phyloP scores from a whole-genome alignment of 768 basidiomycete species.

The Suillus weaverae region DNA sequence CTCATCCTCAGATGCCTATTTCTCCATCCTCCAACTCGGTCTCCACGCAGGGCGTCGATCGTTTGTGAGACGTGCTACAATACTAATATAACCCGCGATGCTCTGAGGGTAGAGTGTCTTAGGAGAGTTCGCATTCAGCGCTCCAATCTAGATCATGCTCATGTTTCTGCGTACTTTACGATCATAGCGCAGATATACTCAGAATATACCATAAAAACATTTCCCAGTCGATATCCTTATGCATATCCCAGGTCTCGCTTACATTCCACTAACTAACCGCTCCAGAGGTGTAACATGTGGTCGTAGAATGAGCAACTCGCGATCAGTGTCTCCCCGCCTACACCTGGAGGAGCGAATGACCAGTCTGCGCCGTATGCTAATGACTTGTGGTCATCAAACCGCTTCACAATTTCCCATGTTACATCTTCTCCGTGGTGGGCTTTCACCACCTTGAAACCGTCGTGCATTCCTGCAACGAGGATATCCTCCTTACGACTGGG shows the following conservation, averaged over 20 bases:
- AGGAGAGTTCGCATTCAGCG: background rate
- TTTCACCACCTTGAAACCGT: slow-evolving; percentile 83
- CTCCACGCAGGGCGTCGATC: background rate
- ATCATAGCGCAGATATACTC: background rate
- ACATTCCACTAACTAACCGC: slow-evolving; percentile 41
- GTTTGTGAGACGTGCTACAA: background rate
- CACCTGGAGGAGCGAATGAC: slow-evolving; percentile 48
- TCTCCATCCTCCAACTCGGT: slow-evolving; percentile 3
- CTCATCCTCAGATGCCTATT: slow-evolving; percentile 12
- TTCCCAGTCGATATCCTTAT: background rate
- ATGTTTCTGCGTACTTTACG: background rate
- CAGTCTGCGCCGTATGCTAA: slow-evolving; percentile 94
- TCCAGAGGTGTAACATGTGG: slow-evolving; percentile 80
- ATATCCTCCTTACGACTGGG: slow-evolving; percentile 65
- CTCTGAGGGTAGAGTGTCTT: background rate
- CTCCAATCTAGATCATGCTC: background rate
- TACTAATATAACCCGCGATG: background rate
- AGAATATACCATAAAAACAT: background rate
- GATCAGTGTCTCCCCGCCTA: slow-evolving; percentile 49
- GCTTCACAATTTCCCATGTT: slow-evolving; percentile 44
- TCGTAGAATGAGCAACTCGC: slow-evolving; percentile 98
- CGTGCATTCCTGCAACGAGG: slow-evolving; percentile 97
- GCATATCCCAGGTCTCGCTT: background rate
- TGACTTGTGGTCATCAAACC: slow-evolving; percentile 76
- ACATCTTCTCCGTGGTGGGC: slow-evolving; percentile 19